Evolutionary conservation across 805 yeast genomes (phyloP), one percentile per base, ranked within the genome.

Genomic region (Cyberlindnera amylophila): DNA sequence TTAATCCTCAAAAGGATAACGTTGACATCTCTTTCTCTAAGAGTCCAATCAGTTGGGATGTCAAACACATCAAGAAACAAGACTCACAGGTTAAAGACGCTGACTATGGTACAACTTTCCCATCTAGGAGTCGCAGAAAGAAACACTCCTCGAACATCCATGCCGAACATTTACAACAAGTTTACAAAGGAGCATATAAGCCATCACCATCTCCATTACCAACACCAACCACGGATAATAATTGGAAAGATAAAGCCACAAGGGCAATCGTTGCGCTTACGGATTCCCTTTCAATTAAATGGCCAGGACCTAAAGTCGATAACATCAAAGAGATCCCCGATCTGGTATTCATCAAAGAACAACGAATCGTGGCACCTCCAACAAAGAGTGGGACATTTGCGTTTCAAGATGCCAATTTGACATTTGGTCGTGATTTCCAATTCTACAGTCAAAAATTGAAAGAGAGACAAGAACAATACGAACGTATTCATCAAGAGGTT

Each of bases 381-480:
- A 39, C 57, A 3, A 40, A 11, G 14, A 21, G 24, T 9, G 24
- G 24, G 24, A 40, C 27, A n/a, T 41, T 48, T 11, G 47, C 57
- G 4, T 40, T 55, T 14, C 42, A 39, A 24, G 60, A 63, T 34
- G 51, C 57, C n/a, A 45, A 57, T 13, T 34, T 56, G 12, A 51
- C 58, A 6, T 62, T 65, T 39, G 63, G 62, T 29, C 57, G 60
- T 23, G 69, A 65, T 32, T 71, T 65, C 52, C 66, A 64, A 42
- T 69, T 64, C 38, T 75, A 72, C 46, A 74, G 68, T 47, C 65
- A 65, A 42, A 60, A 72, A 16, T 54, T 73, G 45, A 65, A 64
- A 36, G 75, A 73, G 49, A 64, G 74, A 28, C 59, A 62, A 40
- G 62, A 61, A 39, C 51, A 62, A 23, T 67, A 61, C 45, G 68